These are phyloP conservation scores for Metschnikowia proteae DNA, from an alignment of 805 yeast genomes.

Conservation along the genomic window DNA sequence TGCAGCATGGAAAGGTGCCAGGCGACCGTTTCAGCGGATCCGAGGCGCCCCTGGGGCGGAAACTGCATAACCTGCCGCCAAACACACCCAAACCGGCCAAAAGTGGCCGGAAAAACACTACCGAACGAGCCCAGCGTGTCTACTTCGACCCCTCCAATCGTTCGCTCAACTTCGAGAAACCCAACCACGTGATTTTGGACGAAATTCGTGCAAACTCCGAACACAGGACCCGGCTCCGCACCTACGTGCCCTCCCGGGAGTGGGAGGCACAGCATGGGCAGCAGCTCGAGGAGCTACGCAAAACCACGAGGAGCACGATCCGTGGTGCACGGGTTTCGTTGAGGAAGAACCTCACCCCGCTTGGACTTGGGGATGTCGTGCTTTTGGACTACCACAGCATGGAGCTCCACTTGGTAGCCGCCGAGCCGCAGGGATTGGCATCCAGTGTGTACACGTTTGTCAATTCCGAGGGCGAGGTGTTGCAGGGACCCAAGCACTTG, in stretches of 20 bases:
- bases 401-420: slow-evolving; percentile 52
- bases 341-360: slow-evolving; percentile 8
- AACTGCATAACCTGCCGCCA: too few species aligned
- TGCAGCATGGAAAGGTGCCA: background rate
- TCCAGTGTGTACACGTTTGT: slow-evolving; percentile 58
- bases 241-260: slow-evolving; percentile 8
- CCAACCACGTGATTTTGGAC: slow-evolving; percentile 7
- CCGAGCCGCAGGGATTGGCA: slow-evolving; percentile 44
- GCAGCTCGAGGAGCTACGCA: slow-evolving; percentile 1
- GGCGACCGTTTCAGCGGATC: background rate
- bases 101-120: background rate
- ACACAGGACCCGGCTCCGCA: slow-evolving; percentile 8
- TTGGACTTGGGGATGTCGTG: slow-evolving; percentile 62
- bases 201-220: slow-evolving; percentile 7
- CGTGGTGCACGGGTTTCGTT: slow-evolving; percentile 8
- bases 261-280: slow-evolving; percentile 9
- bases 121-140: background rate
- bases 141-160: slow-evolving; percentile 16
- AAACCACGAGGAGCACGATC: slow-evolving; percentile 4
- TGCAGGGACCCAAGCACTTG: slow-evolving; percentile 40
- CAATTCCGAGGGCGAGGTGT: slow-evolving; percentile 53
- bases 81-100: background rate
- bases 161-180: slow-evolving; percentile 11
- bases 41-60: background rate
- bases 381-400: slow-evolving; percentile 44